phyloP scores from a whole-genome alignment of 2,329 filamentous ascomycete genomes.

The Fusarium sp. region DNA sequence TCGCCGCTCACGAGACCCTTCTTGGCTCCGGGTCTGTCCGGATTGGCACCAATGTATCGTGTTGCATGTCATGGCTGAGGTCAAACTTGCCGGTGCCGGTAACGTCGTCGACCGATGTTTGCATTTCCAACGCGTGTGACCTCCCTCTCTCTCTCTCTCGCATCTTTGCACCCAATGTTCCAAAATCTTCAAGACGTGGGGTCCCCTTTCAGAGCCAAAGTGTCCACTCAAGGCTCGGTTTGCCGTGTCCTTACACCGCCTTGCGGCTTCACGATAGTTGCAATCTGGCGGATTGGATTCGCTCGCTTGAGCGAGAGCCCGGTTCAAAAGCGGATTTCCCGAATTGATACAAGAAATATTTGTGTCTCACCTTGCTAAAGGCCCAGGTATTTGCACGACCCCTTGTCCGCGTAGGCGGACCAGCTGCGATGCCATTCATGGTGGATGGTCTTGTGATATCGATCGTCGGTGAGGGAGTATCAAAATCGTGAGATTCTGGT shows the following conservation, averaged over 20 bases:
- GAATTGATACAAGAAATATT: constrained; percentile 19
- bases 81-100: constrained; percentile 21
- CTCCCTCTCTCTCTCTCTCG: constrained; percentile 2
- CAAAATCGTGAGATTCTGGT: constrained; percentile 17
- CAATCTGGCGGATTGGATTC: constrained; percentile 36
- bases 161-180: constrained; percentile 7
- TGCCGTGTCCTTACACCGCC: constrained; percentile 42
- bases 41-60: constrained; percentile 44
- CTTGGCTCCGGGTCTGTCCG: constrained; percentile 45
- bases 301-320: constrained; percentile 34
- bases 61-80: constrained; percentile 22
- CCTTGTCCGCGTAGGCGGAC: constrained; percentile 48
- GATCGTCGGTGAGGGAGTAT: constrained; percentile 10
- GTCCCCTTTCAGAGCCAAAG: constrained; percentile 15
- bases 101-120: constrained; percentile 40
- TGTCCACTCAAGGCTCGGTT: constrained; percentile 26
- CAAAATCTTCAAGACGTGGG: constrained; percentile 31
- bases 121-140: constrained; percentile 34
- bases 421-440: constrained; percentile 53
- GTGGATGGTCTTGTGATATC: constrained; percentile 6
- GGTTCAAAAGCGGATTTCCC: neutral
- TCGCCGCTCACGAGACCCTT: constrained; percentile 42
- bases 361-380: constrained; percentile 53
- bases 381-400: constrained; percentile 54
- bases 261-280: constrained; percentile 35